These are phyloP conservation scores for Wallacemonas sp. DNA, from an alignment of 208 protist species.

Conservation along the genomic window DNA sequence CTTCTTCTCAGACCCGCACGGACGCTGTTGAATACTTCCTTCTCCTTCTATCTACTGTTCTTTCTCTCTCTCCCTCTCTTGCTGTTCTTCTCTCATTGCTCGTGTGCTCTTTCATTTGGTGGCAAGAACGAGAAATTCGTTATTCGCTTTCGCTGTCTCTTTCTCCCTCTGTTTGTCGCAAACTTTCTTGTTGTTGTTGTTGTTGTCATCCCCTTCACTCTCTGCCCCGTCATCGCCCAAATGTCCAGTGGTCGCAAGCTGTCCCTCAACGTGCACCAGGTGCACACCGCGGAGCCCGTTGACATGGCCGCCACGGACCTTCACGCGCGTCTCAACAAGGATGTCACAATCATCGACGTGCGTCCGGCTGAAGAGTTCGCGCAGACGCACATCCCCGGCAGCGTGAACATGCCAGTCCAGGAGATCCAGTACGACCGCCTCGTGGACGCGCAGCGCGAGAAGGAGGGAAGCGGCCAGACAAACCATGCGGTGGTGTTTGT, in stretches of 20 bases:
- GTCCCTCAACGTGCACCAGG: constrained; percentile 10
- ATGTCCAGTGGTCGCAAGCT: constrained; percentile 3
- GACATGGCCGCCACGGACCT: constrained; percentile 17
- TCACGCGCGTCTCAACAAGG: constrained; percentile 10
- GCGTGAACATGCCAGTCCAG: constrained; percentile 44
- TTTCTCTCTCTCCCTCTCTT: background rate
- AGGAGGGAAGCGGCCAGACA: constrained; percentile 2
- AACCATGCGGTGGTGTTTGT: constrained; percentile 43
- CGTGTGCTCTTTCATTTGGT: no score
- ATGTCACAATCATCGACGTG: constrained; percentile 35
- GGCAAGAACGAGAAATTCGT: no score
- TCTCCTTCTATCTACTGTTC: constrained; percentile 2
- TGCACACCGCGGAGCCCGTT: constrained; percentile 13
- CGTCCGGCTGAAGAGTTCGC: constrained; percentile 43
- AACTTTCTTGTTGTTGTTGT: background rate
- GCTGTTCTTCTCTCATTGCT: no score
- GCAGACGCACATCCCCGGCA: constrained; percentile 32
- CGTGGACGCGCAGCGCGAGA: background rate
- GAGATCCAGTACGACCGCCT: constrained; percentile 30
- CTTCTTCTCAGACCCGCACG: no score
- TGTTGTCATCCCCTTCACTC: background rate
- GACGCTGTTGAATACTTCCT: no score
- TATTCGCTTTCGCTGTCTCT: background rate
- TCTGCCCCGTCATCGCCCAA: background rate
- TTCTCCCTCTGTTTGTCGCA: no score